These are phyloP conservation scores for Annulohypoxylon truncatum DNA, from an alignment of 2,329 filamentous ascomycete genomes.

Conservation along the genomic window DNA sequence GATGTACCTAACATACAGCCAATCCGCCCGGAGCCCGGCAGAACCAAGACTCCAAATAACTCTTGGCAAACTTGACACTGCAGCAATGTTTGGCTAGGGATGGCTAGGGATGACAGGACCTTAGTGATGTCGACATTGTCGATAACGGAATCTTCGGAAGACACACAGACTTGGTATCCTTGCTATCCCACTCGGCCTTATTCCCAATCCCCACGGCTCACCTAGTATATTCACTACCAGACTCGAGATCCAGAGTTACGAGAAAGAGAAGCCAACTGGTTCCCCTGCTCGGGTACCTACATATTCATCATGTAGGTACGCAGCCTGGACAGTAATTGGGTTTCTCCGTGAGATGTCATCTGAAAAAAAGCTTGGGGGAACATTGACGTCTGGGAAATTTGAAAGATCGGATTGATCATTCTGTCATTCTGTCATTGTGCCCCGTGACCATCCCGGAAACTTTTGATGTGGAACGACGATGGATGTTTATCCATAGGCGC, in stretches of 20 bases:
- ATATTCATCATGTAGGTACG: neutral
- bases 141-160: slow-evolving; percentile 37
- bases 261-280: slow-evolving; percentile 4
- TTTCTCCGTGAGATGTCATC: neutral
- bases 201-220: slow-evolving; percentile 13
- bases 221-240: neutral
- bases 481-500: slow-evolving; percentile 3
- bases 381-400: slow-evolving; percentile 2
- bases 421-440: neutral
- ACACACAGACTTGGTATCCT: slow-evolving; percentile 17
- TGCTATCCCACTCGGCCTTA: slow-evolving; percentile 23
- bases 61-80: slow-evolving; percentile 32
- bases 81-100: slow-evolving; percentile 9
- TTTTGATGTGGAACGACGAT: slow-evolving; percentile 19
- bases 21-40: slow-evolving; percentile 22
- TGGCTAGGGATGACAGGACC: slow-evolving; percentile 4
- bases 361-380: neutral
- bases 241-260: neutral
- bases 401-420: neutral
- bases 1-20: slow-evolving; percentile 11
- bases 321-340: neutral
- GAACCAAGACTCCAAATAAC: slow-evolving; percentile 13
- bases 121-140: slow-evolving; percentile 21
- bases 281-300: neutral
- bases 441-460: slow-evolving; percentile 13